Conservation (phyloP, 169 alveolate species). For the Cryptosporidium meleagridis region DNA sequence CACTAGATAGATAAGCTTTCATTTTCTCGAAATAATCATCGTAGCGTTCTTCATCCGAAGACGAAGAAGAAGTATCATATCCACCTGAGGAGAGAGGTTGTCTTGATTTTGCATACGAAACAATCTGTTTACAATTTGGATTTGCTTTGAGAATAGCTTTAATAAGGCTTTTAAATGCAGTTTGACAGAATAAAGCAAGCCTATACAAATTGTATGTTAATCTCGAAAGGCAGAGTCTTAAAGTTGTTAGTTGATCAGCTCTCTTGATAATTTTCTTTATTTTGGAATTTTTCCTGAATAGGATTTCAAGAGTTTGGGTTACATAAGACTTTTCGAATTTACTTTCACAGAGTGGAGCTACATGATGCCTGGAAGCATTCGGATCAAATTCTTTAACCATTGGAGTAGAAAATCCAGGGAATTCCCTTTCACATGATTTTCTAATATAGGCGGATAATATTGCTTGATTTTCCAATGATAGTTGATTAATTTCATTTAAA, state of each 20-base stretch:
- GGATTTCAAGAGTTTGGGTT: background rate
- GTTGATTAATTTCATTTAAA: background rate
- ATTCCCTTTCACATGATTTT: background rate
- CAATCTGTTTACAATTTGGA: background rate
- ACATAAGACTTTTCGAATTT: background rate
- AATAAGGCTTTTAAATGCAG: background rate
- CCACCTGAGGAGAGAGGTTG: constrained; percentile 4
- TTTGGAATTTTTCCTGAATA: background rate
- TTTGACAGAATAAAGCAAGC: background rate
- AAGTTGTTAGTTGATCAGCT: background rate
- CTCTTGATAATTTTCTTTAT: background rate
- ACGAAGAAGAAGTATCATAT: constrained; percentile 12
- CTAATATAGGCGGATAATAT: background rate
- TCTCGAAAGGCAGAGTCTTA: background rate
- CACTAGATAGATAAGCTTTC: background rate
- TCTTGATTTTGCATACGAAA: background rate
- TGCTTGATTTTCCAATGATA: background rate
- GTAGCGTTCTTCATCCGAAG: background rate
- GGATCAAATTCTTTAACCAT: background rate
- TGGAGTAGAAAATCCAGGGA: background rate
- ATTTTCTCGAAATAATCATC: background rate
- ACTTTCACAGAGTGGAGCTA: background rate
- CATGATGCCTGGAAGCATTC: background rate
- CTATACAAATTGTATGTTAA: background rate
- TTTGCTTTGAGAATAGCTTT: background rate